Conservation (phyloP, 73 alveolate species). For the Paramecium primaurelia region DNA sequence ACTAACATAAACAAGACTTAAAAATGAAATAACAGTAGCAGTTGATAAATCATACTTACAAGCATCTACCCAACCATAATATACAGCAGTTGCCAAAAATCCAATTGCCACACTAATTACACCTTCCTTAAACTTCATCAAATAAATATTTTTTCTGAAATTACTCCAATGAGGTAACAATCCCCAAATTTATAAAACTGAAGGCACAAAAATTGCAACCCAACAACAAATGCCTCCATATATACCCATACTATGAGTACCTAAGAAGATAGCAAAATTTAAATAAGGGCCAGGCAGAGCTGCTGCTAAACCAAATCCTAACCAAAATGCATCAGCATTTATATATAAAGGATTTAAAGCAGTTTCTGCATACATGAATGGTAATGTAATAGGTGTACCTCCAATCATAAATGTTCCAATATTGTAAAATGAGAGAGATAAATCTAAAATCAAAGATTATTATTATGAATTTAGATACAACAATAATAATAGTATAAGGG, state of each 20-base stretch:
- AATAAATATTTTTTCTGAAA: not conserved
- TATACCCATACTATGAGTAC: not conserved
- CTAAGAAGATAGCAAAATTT: constrained; percentile 24
- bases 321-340: constrained; percentile 33
- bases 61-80: constrained; percentile 19
- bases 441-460: not conserved
- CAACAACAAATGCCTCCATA: constrained; percentile 23
- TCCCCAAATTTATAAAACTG: constrained; percentile 34
- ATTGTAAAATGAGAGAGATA: not conserved
- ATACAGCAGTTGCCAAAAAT: not conserved
- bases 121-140: not conserved
- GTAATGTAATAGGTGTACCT: constrained; percentile 21
- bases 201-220: constrained; percentile 6
- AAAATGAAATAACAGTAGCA: not conserved
- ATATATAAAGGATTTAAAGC: constrained; percentile 6
- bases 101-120: constrained; percentile 12
- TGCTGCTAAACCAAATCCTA: constrained; percentile 36
- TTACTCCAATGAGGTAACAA: constrained; percentile 3
- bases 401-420: constrained; percentile 34
- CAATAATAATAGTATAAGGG: not conserved
- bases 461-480: not conserved
- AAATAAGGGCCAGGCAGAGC: constrained; percentile 33
- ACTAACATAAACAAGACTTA: not conserved
- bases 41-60: not conserved
- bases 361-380: constrained; percentile 35